Percentiles rank a stretch among this genome's conserved stretches.
These are phyloP conservation scores for Phytophthora palmivora DNA, from an alignment of 352 stramenopile species.

Conservation along the genomic window DNA sequence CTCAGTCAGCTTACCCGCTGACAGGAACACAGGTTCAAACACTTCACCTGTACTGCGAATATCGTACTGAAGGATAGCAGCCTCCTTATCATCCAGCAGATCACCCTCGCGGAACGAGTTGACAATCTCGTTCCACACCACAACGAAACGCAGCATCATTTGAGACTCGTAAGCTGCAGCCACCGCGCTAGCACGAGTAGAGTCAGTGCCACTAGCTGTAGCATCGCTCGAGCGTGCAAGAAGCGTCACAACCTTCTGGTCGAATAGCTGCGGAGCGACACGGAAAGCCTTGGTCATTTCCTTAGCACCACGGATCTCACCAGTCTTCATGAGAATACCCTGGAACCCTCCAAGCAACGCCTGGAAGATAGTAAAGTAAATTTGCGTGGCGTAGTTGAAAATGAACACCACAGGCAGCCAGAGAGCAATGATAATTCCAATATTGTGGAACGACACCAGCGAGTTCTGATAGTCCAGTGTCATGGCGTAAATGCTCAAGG, in stretches of 20 bases:
- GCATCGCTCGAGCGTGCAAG: slow-evolving; percentile 68
- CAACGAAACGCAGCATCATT: slow-evolving; percentile 85
- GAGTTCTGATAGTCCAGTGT: slow-evolving; percentile 71
- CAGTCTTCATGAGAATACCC: slow-evolving; percentile 79
- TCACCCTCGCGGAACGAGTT: slow-evolving; percentile 83
- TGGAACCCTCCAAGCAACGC: slow-evolving; percentile 67
- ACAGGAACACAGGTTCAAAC: slow-evolving; percentile 88
- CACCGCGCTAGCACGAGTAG: slow-evolving; percentile 50
- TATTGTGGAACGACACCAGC: slow-evolving; percentile 77
- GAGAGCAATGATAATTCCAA: slow-evolving; percentile 69
- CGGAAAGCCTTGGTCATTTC: slow-evolving; percentile 83
- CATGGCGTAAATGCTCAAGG: slow-evolving; percentile 78
- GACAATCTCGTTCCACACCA: slow-evolving; percentile 87
- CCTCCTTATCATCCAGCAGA: slow-evolving; percentile 80
- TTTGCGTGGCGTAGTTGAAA: slow-evolving; percentile 85
- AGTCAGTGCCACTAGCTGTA: slow-evolving; percentile 47
- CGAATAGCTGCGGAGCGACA: slow-evolving; percentile 77
- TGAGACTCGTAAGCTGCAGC: slow-evolving; percentile 76
- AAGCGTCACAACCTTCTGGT: slow-evolving; percentile 78
- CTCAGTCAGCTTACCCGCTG: slow-evolving; percentile 83
- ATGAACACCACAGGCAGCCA: slow-evolving; percentile 77
- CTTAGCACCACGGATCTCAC: slow-evolving; percentile 71
- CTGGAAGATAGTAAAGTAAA: slow-evolving; percentile 85
- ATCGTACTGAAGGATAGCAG: slow-evolving; percentile 82
- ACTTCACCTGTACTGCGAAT: slow-evolving; percentile 88